phyloP scores from a whole-genome alignment of 2,329 filamentous ascomycete genomes.

The Trichoderma koningiopsis region DNA sequence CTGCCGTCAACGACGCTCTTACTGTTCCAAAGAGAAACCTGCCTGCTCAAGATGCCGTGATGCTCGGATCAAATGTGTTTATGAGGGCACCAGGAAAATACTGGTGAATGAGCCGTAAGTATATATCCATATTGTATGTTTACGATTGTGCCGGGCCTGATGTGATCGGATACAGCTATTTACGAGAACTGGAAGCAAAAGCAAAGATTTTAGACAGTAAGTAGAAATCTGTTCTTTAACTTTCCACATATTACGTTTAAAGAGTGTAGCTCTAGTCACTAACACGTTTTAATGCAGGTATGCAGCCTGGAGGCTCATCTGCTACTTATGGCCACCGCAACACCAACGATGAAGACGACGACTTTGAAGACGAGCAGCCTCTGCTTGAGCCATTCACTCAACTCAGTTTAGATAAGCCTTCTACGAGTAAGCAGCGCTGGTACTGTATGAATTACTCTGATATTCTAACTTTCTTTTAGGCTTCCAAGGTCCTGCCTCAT shows the following conservation, averaged over 20 bases:
- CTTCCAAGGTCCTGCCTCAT: constrained; percentile 43
- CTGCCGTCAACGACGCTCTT: constrained; percentile 41
- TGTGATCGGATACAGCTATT: constrained; percentile 32
- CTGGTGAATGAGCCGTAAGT: constrained; percentile 39
- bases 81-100: constrained; percentile 41
- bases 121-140: background rate
- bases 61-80: constrained; percentile 37
- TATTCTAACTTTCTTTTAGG: constrained; percentile 24
- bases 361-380: constrained; percentile 38
- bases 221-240: background rate
- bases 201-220: constrained; percentile 37
- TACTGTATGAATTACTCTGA: background rate
- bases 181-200: constrained; percentile 40
- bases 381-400: constrained; percentile 42
- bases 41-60: constrained; percentile 40
- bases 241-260: background rate
- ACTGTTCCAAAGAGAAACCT: constrained; percentile 43
- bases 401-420: constrained; percentile 38
- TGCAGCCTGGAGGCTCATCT: constrained; percentile 5
- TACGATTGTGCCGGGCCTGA: background rate
- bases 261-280: background rate
- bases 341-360: constrained; percentile 33
- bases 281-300: background rate
- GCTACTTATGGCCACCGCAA: constrained; percentile 4
- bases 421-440: constrained; percentile 32